phyloP scores from a whole-genome alignment of 1,139 yeast genomes.

The Candida smagusa region DNA sequence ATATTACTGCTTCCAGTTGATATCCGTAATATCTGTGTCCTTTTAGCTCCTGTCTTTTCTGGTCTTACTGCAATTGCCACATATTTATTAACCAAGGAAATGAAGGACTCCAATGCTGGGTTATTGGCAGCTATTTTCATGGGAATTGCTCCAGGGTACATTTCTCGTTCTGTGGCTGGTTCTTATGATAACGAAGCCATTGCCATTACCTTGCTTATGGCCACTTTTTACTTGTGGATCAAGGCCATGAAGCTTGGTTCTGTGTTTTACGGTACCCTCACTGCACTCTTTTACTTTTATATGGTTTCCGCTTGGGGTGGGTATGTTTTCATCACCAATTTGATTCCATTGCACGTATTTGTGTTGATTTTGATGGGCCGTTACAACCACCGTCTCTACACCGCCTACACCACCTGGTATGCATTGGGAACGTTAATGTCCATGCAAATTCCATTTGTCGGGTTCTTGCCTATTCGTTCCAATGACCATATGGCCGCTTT shows the following conservation, averaged over 20 bases:
- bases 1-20: constrained; percentile 79
- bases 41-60: constrained; percentile 95
- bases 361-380: constrained; percentile 93
- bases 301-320: constrained; percentile 99
- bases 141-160: constrained; percentile 98
- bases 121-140: constrained; percentile 89
- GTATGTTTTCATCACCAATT: constrained; percentile 94
- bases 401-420: constrained; percentile 96
- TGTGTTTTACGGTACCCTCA: constrained; percentile 74
- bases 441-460: constrained; percentile 99
- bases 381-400: constrained; percentile 75
- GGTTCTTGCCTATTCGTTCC: constrained; percentile 93
- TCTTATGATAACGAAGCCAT: constrained; percentile 99
- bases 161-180: constrained; percentile 97
- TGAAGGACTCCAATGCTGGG: constrained; percentile 90
- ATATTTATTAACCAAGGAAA: constrained; percentile 84
- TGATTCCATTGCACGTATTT: constrained; percentile 94
- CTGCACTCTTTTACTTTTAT: constrained; percentile 90
- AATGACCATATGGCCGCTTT: constrained; percentile 98
- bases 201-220: constrained; percentile 93
- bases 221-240: constrained; percentile 94
- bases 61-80: constrained; percentile 92
- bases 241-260: constrained; percentile 91
- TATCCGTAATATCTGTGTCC: constrained; percentile 91
- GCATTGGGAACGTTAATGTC: constrained; percentile 94